Percentiles rank a stretch among this genome's conserved stretches.
Evolutionary conservation across 169 alveolate genomes (phyloP).

Genomic region (Perkinsus chesapeaki): DNA sequence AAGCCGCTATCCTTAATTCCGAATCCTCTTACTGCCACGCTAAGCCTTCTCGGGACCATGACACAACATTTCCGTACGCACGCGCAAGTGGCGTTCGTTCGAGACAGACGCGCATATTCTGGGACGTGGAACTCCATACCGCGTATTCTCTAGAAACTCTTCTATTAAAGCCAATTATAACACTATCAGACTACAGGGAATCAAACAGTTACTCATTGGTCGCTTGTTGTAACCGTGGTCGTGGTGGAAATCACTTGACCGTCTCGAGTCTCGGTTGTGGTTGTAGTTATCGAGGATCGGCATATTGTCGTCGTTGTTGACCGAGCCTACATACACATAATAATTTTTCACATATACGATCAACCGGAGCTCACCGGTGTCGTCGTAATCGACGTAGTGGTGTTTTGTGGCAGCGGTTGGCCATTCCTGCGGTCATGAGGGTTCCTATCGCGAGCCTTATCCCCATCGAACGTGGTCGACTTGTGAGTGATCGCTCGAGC

Average conservation of each 20-base stretch:
- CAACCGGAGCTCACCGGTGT: not conserved
- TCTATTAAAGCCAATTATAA: too few species aligned
- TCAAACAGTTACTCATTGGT: not conserved
- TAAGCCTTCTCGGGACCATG: not conserved
- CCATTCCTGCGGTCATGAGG: not conserved
- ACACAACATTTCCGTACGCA: not conserved
- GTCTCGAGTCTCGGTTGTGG: not conserved
- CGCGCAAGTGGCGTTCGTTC: too few species aligned
- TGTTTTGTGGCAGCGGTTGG: not conserved
- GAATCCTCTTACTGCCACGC: not conserved
- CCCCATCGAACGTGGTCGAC: not conserved
- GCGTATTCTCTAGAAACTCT: too few species aligned
- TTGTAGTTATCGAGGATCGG: not conserved
- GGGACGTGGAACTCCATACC: too few species aligned
- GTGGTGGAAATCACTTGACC: not conserved
- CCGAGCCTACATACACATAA: not conserved
- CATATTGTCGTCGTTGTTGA: not conserved
- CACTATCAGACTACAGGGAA: not conserved
- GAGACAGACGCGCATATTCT: too few species aligned
- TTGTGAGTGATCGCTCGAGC: not conserved
- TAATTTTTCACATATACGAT: not conserved
- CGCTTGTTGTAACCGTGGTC: not conserved
- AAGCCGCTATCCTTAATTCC: not conserved
- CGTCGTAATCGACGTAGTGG: not conserved
- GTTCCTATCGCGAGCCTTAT: not conserved